These are phyloP conservation scores for Pisolithus albus DNA, from an alignment of 768 basidiomycete species.

Conservation along the genomic window DNA sequence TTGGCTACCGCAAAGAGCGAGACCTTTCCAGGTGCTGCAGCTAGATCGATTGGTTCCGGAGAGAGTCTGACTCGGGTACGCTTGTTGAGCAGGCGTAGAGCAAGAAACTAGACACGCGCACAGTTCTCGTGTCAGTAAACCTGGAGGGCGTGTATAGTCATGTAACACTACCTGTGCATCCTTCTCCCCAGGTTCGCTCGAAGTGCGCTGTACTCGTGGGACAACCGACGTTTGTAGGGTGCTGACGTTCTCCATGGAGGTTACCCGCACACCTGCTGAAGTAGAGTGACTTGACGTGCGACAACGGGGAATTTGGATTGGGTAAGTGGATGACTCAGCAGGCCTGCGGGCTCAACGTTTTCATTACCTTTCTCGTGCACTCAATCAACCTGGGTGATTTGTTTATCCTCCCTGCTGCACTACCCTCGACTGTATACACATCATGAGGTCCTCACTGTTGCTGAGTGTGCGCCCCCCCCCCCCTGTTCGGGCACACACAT, in stretches of 20 bases:
- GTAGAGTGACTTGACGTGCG: too few species aligned
- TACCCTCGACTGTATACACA: too few species aligned
- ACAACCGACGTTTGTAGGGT: constrained; percentile 21
- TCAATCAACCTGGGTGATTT: too few species aligned
- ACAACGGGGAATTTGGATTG: too few species aligned
- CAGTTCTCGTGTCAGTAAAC: constrained; percentile 4
- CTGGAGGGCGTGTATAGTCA: not conserved
- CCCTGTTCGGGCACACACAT: too few species aligned
- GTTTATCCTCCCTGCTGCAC: too few species aligned
- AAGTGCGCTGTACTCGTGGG: constrained; percentile 20
- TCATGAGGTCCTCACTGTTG: too few species aligned
- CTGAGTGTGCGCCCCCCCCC: too few species aligned
- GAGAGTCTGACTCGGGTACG: constrained; percentile 62
- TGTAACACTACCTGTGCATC: constrained; percentile 23
- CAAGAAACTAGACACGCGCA: constrained; percentile 28
- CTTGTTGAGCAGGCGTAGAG: constrained; percentile 44
- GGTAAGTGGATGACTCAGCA: too few species aligned
- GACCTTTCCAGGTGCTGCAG: constrained; percentile 37
- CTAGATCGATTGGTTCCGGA: constrained; percentile 37
- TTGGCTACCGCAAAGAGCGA: constrained; percentile 56
- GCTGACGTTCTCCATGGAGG: constrained; percentile 26
- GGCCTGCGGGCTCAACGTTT: too few species aligned
- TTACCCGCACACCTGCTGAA: too few species aligned
- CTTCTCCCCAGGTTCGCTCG: constrained; percentile 21
- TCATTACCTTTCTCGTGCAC: too few species aligned